Conservation (phyloP, 805 yeast genomes). For the Kluyveromyces lactis region DNA sequence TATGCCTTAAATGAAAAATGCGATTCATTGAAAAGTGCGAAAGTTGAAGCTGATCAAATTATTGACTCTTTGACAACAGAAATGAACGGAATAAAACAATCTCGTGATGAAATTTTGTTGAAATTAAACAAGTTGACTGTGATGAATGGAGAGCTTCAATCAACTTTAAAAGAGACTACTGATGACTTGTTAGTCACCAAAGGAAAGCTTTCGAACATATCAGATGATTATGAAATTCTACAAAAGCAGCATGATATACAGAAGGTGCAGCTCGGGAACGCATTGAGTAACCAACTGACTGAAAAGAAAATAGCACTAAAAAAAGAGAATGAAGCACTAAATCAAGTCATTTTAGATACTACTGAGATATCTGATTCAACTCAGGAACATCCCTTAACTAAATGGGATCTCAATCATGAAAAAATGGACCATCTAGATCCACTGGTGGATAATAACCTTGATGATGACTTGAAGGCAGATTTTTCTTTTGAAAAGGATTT, state of each 20-base stretch:
- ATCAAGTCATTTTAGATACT: background rate
- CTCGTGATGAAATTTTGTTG: constrained; percentile 1
- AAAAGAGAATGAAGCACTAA: background rate
- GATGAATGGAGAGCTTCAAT: constrained; percentile 16
- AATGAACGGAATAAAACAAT: constrained; percentile 7
- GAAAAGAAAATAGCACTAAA: background rate
- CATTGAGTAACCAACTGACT: constrained; percentile 2
- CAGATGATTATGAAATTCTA: constrained; percentile 22
- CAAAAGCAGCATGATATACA: constrained; percentile 21
- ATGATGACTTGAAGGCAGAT: background rate
- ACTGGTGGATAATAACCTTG: background rate
- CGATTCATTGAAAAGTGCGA: constrained; percentile 36
- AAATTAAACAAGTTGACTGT: constrained; percentile 14
- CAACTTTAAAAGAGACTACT: constrained; percentile 12
- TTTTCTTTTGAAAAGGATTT: constrained; percentile 1
- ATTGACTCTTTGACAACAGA: constrained; percentile 14
- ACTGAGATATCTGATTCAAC: background rate
- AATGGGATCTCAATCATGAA: background rate
- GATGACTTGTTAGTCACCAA: constrained; percentile 27
- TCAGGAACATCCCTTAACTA: background rate
- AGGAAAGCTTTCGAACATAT: constrained; percentile 8
- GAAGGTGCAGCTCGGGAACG: constrained; percentile 17
- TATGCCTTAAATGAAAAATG: constrained; percentile 47
- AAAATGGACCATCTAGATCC: background rate
- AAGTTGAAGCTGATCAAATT: constrained; percentile 30